These are phyloP conservation scores for Jaapia argillacea DNA, from an alignment of 768 basidiomycete genomes.

Conservation along the genomic window DNA sequence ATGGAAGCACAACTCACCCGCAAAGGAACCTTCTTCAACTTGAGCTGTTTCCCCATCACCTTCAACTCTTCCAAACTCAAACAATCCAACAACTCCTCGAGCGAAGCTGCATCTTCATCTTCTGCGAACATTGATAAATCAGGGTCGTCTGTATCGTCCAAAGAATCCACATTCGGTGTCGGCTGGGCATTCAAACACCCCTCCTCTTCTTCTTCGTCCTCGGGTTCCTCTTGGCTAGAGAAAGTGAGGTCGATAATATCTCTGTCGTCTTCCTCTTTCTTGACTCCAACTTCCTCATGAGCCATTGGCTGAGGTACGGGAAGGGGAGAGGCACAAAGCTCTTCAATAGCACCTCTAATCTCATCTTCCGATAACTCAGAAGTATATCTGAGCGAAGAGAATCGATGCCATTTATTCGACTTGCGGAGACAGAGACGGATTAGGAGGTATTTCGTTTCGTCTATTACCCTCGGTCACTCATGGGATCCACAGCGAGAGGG, in stretches of 20 bases:
- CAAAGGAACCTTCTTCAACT: slow-evolving; percentile 26
- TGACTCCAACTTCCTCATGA: slow-evolving; percentile 5
- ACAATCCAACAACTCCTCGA: slow-evolving; percentile 32
- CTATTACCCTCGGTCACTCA: slow-evolving; percentile 19
- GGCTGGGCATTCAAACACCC: not conserved
- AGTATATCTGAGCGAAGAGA: slow-evolving; percentile 31
- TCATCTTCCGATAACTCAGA: slow-evolving; percentile 27
- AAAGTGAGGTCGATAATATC: slow-evolving; percentile 27
- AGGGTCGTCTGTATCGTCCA: not conserved
- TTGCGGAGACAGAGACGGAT: slow-evolving; percentile 55
- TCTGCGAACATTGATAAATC: slow-evolving; percentile 25
- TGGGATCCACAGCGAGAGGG: not conserved
- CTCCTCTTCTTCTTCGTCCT: slow-evolving; percentile 15
- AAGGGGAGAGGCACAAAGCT: slow-evolving; percentile 22
- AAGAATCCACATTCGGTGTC: not conserved
- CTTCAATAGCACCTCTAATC: slow-evolving; percentile 31
- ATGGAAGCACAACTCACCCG: slow-evolving; percentile 5
- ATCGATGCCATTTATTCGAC: slow-evolving; percentile 42
- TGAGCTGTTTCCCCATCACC: slow-evolving; percentile 32
- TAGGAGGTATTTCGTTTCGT: slow-evolving; percentile 50
- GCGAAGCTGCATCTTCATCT: slow-evolving; percentile 27
- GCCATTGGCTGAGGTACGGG: not conserved
- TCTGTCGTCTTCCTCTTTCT: slow-evolving; percentile 11
- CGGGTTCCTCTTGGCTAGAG: no score
- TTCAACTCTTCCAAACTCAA: slow-evolving; percentile 35